These are phyloP conservation scores for Chondrostereum purpureum DNA, from an alignment of 1,284 basidiomycete genomes.

Conservation along the genomic window DNA sequence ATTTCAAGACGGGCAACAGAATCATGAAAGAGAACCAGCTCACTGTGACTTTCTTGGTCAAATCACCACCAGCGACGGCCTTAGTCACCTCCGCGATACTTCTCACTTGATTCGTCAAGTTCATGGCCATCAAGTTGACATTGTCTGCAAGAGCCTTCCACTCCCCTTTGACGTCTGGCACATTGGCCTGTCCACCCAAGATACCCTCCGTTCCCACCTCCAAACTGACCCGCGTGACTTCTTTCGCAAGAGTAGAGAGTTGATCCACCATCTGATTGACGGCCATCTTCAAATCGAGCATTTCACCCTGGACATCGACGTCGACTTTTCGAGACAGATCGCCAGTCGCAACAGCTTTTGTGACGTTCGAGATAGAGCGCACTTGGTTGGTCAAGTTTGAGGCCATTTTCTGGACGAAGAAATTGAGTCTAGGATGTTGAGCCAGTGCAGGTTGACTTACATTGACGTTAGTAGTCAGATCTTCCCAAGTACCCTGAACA, in stretches of 20 bases:
- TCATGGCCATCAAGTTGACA: constrained; percentile 88
- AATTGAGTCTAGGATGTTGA: not conserved
- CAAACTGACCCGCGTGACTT: constrained; percentile 68
- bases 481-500: constrained; percentile 92
- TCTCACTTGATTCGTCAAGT: constrained; percentile 88
- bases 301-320: constrained; percentile 96
- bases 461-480: constrained; percentile 86
- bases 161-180: constrained; percentile 84
- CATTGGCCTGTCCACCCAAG: constrained; percentile 88
- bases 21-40: too few species aligned
- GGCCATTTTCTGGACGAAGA: constrained; percentile 65
- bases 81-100: constrained; percentile 84
- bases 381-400: constrained; percentile 95
- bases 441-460: constrained; percentile 32
- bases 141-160: constrained; percentile 84
- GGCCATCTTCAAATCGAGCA: constrained; percentile 88
- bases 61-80: constrained; percentile 84
- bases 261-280: constrained; percentile 91
- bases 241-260: constrained; percentile 76
- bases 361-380: constrained; percentile 94
- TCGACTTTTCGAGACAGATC: constrained; percentile 87
- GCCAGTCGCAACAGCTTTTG: constrained; percentile 92
- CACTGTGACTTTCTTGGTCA: constrained; percentile 83
- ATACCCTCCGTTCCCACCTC: constrained; percentile 96
- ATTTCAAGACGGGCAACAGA: not conserved